Evolutionary conservation across 495 filamentous ascomycete species (phyloP).

Genomic region (Penicillium dipodomyicola): DNA sequence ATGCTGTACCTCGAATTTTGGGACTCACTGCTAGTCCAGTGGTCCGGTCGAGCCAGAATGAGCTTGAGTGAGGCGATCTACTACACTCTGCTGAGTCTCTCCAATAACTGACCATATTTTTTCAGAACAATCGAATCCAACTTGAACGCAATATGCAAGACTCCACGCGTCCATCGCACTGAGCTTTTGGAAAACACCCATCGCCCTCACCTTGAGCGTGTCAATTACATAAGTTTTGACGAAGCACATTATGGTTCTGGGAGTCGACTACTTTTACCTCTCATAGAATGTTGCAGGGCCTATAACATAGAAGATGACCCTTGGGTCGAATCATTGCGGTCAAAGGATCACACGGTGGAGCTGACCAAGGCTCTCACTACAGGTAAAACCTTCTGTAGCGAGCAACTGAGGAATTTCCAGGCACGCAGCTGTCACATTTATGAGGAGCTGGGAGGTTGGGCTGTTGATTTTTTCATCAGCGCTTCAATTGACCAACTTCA

Average conservation of each 20-base stretch:
- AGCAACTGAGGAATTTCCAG: conserved; percentile 60
- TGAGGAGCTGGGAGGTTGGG: conserved; percentile 71
- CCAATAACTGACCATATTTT: not conserved
- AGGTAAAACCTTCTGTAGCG: conserved; percentile 60
- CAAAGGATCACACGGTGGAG: conserved; percentile 27
- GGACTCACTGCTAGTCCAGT: conserved; percentile 86
- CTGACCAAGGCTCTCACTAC: conserved; percentile 48
- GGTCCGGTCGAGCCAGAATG: conserved; percentile 41
- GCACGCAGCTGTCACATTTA: conserved; percentile 43
- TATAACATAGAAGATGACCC: conserved; percentile 65
- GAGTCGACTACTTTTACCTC: conserved; percentile 21
- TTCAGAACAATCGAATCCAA: conserved; percentile 67
- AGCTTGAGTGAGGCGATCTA: conserved; percentile 30
- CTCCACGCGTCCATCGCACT: conserved; percentile 66
- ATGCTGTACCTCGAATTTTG: conserved; percentile 65
- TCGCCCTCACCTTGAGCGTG: conserved; percentile 57
- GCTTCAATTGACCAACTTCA: conserved; percentile 52
- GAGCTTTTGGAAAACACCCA: conserved; percentile 69
- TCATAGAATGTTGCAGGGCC: conserved; percentile 24
- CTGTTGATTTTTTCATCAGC: conserved; percentile 67
- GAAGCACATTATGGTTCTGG: not conserved
- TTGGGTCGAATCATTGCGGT: conserved; percentile 56
- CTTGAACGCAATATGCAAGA: conserved; percentile 68
- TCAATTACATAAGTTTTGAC: conserved; percentile 42
- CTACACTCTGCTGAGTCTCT: not conserved